phyloP scores from a whole-genome alignment of 768 basidiomycete genomes.

The Leucocoprinus birnbaumii region DNA sequence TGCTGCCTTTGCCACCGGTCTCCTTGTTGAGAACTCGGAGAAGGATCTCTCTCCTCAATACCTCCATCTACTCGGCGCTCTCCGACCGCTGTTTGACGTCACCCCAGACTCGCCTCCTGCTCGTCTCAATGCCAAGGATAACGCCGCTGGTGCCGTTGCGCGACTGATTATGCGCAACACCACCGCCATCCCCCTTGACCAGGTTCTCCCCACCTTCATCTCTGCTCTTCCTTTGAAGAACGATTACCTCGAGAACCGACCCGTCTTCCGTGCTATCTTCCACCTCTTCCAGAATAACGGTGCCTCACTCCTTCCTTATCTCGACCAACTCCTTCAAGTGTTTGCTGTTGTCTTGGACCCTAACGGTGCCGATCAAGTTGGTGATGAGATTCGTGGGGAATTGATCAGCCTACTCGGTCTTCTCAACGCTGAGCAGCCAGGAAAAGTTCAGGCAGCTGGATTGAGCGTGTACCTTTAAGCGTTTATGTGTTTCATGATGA shows the following conservation, averaged over 20 bases:
- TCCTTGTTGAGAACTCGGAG: slow-evolving; percentile 84
- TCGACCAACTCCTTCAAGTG: slow-evolving; percentile 76
- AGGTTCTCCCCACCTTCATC: slow-evolving; percentile 85
- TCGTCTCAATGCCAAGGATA: slow-evolving; percentile 86
- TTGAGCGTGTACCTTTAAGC: slow-evolving; percentile 49
- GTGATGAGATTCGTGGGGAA: slow-evolving; percentile 73
- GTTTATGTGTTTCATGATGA: slow-evolving; percentile 15
- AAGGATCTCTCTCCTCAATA: slow-evolving; percentile 83
- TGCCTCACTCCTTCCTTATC: slow-evolving; percentile 63
- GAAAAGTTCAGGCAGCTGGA: slow-evolving; percentile 79
- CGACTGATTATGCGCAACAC: slow-evolving; percentile 83
- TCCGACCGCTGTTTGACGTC: slow-evolving; percentile 79
- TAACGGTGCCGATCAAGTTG: slow-evolving; percentile 68
- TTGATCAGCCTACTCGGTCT: slow-evolving; percentile 71
- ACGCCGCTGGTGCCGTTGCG: slow-evolving; percentile 92
- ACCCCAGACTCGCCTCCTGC: slow-evolving; percentile 59
- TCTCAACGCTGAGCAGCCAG: slow-evolving; percentile 73
- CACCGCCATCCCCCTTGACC: slow-evolving; percentile 79
- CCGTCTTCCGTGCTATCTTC: slow-evolving; percentile 89
- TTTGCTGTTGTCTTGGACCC: slow-evolving; percentile 86
- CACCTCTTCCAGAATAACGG: slow-evolving; percentile 80
- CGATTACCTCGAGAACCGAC: slow-evolving; percentile 87
- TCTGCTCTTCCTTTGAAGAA: slow-evolving; percentile 81
- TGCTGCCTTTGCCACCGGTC: slow-evolving; percentile 90
- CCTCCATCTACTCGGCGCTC: slow-evolving; percentile 68